A percentile compares a stretch with the other conserved stretches of the same genome.
Conservation (phyloP, 2,329 filamentous ascomycete genomes). For the Stagonosporopsis chrysanthemi region DNA sequence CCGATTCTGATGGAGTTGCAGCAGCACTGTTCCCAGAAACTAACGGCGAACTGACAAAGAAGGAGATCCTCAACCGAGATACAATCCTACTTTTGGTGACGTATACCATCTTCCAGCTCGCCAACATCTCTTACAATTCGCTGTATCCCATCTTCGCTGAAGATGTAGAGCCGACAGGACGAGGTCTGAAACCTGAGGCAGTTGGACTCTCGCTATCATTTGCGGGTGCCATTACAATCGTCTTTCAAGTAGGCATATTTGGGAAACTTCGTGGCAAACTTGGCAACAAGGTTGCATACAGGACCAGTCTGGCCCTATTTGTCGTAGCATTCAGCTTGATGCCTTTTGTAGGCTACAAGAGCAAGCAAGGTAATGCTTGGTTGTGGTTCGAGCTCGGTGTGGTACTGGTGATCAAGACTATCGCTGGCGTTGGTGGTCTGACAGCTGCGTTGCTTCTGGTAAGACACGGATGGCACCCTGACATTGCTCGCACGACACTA, state of each 20-base stretch:
- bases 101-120: conserved; percentile 91
- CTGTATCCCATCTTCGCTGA: conserved; percentile 93
- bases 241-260: conserved; percentile 89
- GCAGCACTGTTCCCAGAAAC: conserved; percentile 54
- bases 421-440: conserved; percentile 86
- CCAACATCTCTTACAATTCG: conserved; percentile 94
- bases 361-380: conserved; percentile 67
- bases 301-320: conserved; percentile 78
- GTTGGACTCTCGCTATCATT: conserved; percentile 88
- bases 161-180: conserved; percentile 75
- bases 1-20: conserved; percentile 49
- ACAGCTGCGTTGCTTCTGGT: conserved; percentile 89
- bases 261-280: conserved; percentile 77
- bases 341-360: conserved; percentile 85
- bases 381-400: conserved; percentile 82
- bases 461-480: conserved; percentile 46
- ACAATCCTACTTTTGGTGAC: conserved; percentile 82
- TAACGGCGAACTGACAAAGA: conserved; percentile 56
- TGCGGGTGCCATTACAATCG: conserved; percentile 82
- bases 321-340: conserved; percentile 84
- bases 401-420: conserved; percentile 85
- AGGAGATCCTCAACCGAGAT: conserved; percentile 76
- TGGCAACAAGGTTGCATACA: conserved; percentile 87
- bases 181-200: conserved; percentile 75
- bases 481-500: conserved; percentile 12